phyloP scores from a whole-genome alignment of 2,329 filamentous ascomycete genomes.

The Nannizziopsis barbatae region DNA sequence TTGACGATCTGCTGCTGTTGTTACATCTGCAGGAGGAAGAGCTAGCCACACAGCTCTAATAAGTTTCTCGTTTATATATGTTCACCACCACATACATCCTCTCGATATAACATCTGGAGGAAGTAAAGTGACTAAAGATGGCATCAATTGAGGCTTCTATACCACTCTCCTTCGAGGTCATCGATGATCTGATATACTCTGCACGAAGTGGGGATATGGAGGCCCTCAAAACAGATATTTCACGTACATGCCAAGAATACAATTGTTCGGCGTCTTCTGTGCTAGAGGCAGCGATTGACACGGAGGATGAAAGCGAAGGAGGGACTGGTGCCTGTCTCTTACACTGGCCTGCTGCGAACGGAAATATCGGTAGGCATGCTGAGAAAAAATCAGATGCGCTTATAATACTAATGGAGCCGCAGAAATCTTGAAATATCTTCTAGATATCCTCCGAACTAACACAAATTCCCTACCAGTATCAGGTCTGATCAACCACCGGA shows the following conservation, averaged over 20 bases:
- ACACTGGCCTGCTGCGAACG: constrained; percentile 90
- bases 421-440: constrained; percentile 41
- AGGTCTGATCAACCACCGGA: constrained; percentile 43
- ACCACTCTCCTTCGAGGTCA: constrained; percentile 59
- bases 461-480: constrained; percentile 11
- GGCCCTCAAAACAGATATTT: constrained; percentile 53
- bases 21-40: too few relatives aligned
- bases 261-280: constrained; percentile 51
- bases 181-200: constrained; percentile 86
- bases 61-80: too few relatives aligned
- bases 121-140: not conserved
- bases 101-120: not conserved
- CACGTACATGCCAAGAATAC: constrained; percentile 52
- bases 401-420: constrained; percentile 9
- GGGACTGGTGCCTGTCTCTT: constrained; percentile 43
- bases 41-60: too few relatives aligned
- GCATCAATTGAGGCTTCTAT: constrained; percentile 11
- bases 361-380: constrained; percentile 55
- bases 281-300: constrained; percentile 58
- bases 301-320: constrained; percentile 61
- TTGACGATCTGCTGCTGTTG: too few relatives aligned
- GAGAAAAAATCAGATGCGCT: constrained; percentile 1
- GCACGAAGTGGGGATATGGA: constrained; percentile 64
- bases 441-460: constrained; percentile 30
- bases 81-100: too few relatives aligned